Evolutionary conservation across 2,329 filamentous ascomycete species (phyloP).

Genomic region (Sporothrix schenckii): DNA sequence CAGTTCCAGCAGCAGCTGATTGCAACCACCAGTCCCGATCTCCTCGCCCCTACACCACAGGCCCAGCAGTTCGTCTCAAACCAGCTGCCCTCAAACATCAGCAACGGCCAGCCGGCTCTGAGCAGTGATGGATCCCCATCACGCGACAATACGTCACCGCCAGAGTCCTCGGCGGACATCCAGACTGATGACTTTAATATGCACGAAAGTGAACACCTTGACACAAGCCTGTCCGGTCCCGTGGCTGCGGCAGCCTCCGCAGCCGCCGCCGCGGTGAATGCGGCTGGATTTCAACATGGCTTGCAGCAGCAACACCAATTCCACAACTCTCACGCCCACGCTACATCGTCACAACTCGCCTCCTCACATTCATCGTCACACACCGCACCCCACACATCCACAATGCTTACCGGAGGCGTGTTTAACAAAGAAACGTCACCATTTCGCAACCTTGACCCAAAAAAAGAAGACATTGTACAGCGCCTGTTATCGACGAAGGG

Average conservation of each 20-base stretch:
- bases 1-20: conserved; percentile 35
- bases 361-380: not conserved
- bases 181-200: conserved; percentile 27
- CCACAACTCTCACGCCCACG: conserved; percentile 15
- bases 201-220: conserved; percentile 28
- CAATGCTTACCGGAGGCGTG: conserved; percentile 7
- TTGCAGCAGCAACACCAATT: conserved; percentile 27
- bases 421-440: conserved; percentile 42
- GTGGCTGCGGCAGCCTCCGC: not conserved
- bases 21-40: conserved; percentile 12
- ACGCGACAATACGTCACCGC: conserved; percentile 30
- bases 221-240: conserved; percentile 11
- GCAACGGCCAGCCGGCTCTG: conserved; percentile 7
- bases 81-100: conserved; percentile 5
- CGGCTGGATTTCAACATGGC: conserved; percentile 6
- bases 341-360: not conserved
- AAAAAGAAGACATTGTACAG: conserved; percentile 53
- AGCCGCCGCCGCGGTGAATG: not conserved
- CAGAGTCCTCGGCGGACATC: conserved; percentile 27
- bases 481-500: conserved; percentile 54
- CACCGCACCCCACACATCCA: not conserved
- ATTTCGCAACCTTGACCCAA: conserved; percentile 46
- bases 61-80: not conserved
- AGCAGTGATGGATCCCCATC: conserved; percentile 31
- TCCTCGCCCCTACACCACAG: conserved; percentile 23